These are phyloP conservation scores for Aspergillus sp. DNA, from an alignment of 2,329 filamentous ascomycete species.

Conservation along the genomic window DNA sequence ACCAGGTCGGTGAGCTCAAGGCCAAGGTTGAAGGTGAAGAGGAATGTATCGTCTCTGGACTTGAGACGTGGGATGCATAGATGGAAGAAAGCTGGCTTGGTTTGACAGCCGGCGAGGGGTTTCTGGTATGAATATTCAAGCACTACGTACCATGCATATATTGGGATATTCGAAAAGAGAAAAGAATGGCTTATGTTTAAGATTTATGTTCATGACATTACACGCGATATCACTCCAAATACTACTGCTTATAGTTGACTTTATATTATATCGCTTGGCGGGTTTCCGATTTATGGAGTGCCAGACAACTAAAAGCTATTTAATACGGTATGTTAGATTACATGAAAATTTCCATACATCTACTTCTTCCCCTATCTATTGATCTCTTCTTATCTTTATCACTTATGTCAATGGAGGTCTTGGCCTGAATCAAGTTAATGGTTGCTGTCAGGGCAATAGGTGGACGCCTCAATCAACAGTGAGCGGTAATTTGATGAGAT, in stretches of 20 bases:
- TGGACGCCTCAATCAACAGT: too few relatives aligned
- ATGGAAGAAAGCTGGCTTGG: background rate
- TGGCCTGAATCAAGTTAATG: too few relatives aligned
- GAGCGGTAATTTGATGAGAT: too few relatives aligned
- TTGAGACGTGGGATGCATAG: constrained; percentile 48
- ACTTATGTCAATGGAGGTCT: too few relatives aligned
- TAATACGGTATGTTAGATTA: constrained; percentile 1
- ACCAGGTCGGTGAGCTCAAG: constrained; percentile 70
- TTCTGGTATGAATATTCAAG: background rate
- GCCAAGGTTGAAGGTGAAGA: constrained; percentile 53
- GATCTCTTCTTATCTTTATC: too few relatives aligned
- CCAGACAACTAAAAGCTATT: too few relatives aligned
- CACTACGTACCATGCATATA: background rate
- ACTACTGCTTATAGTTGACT: background rate
- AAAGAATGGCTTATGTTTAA: constrained; percentile 1
- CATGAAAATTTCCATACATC: background rate
- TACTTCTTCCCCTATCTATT: too few relatives aligned
- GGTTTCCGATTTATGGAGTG: too few relatives aligned
- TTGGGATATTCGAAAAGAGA: background rate
- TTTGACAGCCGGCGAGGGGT: background rate
- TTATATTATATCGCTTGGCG: background rate
- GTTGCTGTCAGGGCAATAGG: too few relatives aligned
- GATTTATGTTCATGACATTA: constrained; percentile 5
- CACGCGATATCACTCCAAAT: background rate
- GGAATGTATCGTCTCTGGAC: constrained; percentile 63